These are phyloP conservation scores for Euphorbia schlechtendalii DNA, from an alignment of 441 rosid genomes.

Conservation along the genomic window DNA sequence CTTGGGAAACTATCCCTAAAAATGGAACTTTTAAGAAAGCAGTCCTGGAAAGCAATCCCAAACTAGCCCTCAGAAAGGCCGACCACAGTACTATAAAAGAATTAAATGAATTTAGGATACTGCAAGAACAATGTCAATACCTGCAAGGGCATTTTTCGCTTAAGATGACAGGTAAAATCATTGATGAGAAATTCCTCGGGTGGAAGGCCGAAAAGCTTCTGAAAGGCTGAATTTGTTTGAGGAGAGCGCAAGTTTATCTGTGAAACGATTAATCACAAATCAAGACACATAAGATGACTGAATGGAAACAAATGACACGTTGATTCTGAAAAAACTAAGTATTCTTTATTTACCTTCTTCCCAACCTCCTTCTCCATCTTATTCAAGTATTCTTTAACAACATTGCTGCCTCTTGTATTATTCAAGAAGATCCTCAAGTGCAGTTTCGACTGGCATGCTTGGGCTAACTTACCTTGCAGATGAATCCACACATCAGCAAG, in stretches of 20 bases:
- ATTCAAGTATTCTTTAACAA: conserved; percentile 70
- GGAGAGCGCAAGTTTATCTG: conserved; percentile 93
- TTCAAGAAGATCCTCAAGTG: conserved; percentile 84
- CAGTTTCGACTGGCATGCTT: conserved; percentile 89
- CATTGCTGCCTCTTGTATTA: conserved; percentile 78
- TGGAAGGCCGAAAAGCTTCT: conserved; percentile 93
- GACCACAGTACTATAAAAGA: conserved; percentile 1
- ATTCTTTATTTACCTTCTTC: conserved; percentile 54
- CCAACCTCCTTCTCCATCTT: conserved; percentile 99
- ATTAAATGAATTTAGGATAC: conserved; percentile 11
- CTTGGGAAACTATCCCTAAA: too few species aligned
- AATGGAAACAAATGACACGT: conserved; percentile 6
- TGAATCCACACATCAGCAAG: conserved; percentile 90
- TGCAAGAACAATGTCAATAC: conserved; percentile 31
- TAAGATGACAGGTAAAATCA: conserved; percentile 95
- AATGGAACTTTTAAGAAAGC: too few species aligned
- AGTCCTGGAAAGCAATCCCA: too few species aligned
- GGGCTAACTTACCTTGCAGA: conserved; percentile 82
- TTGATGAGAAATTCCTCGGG: conserved; percentile 94
- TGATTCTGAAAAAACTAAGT: background rate
- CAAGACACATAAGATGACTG: conserved; percentile 10
- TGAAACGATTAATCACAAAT: conserved; percentile 18
- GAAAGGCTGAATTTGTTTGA: conserved; percentile 92
- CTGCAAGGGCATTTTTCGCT: conserved; percentile 91
- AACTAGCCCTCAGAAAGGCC: too few species aligned